Conservation (phyloP, 2,329 filamentous ascomycete genomes). For the Dendryphion nanum region DNA sequence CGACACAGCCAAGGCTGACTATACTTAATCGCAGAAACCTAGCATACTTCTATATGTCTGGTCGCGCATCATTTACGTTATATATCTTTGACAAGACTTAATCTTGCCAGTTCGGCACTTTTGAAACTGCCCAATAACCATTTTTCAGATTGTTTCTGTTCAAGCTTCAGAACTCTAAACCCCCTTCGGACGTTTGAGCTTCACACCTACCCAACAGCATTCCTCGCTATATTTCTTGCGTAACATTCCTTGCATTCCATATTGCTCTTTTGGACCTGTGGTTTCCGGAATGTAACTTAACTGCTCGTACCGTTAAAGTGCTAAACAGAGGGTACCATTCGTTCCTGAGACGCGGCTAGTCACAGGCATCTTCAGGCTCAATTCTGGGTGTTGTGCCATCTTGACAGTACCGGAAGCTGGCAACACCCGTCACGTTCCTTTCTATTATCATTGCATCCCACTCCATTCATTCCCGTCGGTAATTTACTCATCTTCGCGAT, state of each 20-base stretch:
- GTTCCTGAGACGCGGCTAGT: slow-evolving; percentile 28
- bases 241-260: slow-evolving; percentile 14
- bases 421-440: slow-evolving; percentile 8
- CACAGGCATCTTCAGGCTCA: slow-evolving; percentile 27
- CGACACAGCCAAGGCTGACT: slow-evolving; percentile 4
- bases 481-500: slow-evolving; percentile 16
- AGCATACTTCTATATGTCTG: no score
- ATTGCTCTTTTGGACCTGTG: slow-evolving; percentile 5
- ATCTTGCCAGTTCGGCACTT: slow-evolving; percentile 1
- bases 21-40: slow-evolving; percentile 7
- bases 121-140: no score
- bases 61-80: no score
- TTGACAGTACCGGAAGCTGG: slow-evolving; percentile 14
- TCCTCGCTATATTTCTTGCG: slow-evolving; percentile 12
- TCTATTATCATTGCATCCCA: no score
- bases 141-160: slow-evolving; percentile 8
- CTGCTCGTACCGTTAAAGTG: slow-evolving; percentile 10
- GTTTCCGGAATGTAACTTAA: slow-evolving; percentile 18
- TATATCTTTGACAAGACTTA: no score
- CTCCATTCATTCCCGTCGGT: no score
- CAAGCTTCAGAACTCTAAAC: slow-evolving; percentile 8
- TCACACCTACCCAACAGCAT: slow-evolving; percentile 13
- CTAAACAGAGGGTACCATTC: slow-evolving; percentile 14
- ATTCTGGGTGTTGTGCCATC: slow-evolving; percentile 14
- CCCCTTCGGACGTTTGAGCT: slow-evolving; percentile 3